Evolutionary conservation across 1,284 basidiomycete species (phyloP).

Genomic region (Xerocomus minutiporus): DNA sequence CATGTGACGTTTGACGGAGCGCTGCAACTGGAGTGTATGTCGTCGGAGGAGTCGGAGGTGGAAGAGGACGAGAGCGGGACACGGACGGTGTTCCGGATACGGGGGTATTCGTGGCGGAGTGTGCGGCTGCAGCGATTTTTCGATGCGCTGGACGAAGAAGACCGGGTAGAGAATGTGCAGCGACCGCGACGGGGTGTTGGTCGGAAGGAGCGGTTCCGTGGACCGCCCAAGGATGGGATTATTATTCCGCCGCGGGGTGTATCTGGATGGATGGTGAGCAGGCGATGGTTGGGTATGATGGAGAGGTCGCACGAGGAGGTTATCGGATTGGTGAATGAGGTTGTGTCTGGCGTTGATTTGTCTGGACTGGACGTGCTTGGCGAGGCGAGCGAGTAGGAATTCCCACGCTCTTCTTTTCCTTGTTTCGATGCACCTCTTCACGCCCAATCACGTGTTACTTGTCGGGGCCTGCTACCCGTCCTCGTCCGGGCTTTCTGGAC

Average conservation of each 20-base stretch:
- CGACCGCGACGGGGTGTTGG: constrained; percentile 55
- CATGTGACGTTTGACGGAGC: constrained; percentile 64
- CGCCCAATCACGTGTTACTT: constrained; percentile 82
- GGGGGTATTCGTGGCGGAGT: constrained; percentile 61
- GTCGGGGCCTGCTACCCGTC: constrained; percentile 90
- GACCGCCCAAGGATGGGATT: constrained; percentile 53
- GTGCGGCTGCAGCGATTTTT: constrained; percentile 54
- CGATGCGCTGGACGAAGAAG: constrained; percentile 53
- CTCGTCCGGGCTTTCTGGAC: constrained; percentile 70
- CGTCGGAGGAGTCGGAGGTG: constrained; percentile 66
- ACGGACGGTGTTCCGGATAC: constrained; percentile 42
- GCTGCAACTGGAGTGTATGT: constrained; percentile 70
- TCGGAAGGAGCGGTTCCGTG: constrained; percentile 50
- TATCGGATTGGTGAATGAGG: constrained; percentile 36
- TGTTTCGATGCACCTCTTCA: constrained; percentile 52
- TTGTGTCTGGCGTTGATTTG: constrained; percentile 32
- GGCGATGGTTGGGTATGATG: constrained; percentile 48
- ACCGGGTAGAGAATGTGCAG: constrained; percentile 39
- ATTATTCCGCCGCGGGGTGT: constrained; percentile 59
- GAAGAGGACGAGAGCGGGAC: constrained; percentile 37
- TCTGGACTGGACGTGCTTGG: constrained; percentile 39
- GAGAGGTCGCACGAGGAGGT: constrained; percentile 44
- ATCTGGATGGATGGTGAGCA: constrained; percentile 71
- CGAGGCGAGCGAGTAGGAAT: constrained; percentile 45
- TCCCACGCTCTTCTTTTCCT: constrained; percentile 8